These are phyloP conservation scores for Cutaneotrichosporon dermatis DNA, from an alignment of 1,284 basidiomycete species.

Conservation along the genomic window DNA sequence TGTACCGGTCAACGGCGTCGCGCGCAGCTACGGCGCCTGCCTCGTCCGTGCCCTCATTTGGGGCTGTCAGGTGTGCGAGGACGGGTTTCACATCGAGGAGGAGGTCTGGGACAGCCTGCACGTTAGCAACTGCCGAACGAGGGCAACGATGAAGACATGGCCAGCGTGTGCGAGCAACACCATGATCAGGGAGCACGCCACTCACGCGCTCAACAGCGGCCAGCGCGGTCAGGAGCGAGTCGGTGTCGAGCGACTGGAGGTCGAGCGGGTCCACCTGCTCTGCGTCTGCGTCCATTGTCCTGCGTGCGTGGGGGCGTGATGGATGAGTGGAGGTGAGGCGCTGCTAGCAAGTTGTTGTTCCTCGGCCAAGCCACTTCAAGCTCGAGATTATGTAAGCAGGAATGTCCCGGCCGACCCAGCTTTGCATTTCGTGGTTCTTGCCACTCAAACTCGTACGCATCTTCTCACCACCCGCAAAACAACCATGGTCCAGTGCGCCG, in stretches of 20 bases:
- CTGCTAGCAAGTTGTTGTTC: no score
- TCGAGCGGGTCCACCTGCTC: constrained; percentile 27
- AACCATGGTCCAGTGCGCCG: constrained; percentile 30
- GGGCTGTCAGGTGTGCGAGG: constrained; percentile 30
- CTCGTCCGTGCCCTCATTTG: constrained; percentile 21
- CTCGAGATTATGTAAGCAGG: background rate
- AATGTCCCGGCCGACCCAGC: no score
- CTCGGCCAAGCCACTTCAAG: no score
- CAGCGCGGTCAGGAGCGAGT: constrained; percentile 36
- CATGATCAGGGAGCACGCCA: no score
- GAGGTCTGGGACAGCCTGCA: constrained; percentile 38
- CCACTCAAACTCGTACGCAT: background rate
- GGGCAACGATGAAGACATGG: background rate
- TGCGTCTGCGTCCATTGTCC: no score
- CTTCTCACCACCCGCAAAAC: no score
- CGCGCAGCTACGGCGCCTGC: constrained; percentile 22
- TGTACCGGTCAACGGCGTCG: constrained; percentile 35
- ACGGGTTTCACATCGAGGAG: constrained; percentile 40
- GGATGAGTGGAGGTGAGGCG: no score
- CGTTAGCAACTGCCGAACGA: background rate
- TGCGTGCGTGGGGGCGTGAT: no score
- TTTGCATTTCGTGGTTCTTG: no score
- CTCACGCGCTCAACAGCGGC: constrained; percentile 36
- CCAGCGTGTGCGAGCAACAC: no score
- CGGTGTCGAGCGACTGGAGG: constrained; percentile 37